A percentile compares a stretch with the other conserved stretches of the same genome.
phyloP scores from a whole-genome alignment of 169 alveolate genomes.

The Amoebophrya sp. region DNA sequence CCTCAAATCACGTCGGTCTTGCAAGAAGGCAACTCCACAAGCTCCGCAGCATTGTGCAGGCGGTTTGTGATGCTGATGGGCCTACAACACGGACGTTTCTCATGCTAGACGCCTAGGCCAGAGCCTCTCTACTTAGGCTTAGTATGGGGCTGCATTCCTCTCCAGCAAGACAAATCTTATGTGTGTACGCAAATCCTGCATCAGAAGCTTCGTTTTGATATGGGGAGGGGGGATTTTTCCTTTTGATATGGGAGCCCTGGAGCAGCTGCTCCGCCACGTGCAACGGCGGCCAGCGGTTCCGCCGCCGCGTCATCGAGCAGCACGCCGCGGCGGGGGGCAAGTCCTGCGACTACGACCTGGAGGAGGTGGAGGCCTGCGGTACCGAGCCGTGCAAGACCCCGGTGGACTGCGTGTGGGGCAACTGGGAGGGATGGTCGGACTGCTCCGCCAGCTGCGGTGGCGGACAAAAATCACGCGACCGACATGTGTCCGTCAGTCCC shows the following conservation, averaged over 20 bases:
- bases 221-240: too few relatives aligned
- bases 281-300: not conserved
- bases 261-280: not conserved
- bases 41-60: too few relatives aligned
- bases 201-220: too few relatives aligned
- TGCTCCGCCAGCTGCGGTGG: not conserved
- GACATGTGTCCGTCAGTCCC: not conserved
- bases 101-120: too few relatives aligned
- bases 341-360: not conserved
- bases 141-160: too few relatives aligned
- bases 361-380: not conserved
- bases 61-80: too few relatives aligned
- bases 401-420: not conserved
- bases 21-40: too few relatives aligned
- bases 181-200: too few relatives aligned
- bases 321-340: conserved; percentile 11
- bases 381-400: not conserved
- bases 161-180: too few relatives aligned
- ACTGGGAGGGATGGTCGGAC: not conserved
- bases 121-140: too few relatives aligned
- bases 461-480: not conserved
- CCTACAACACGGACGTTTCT: too few relatives aligned
- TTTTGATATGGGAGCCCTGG: conserved; percentile 18
- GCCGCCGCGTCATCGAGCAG: not conserved
- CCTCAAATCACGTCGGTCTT: too few relatives aligned